Percentiles rank a stretch among this genome's conserved stretches.
Conservation (phyloP, 257 asterid genomes). For the Cruciata laevipes region DNA sequence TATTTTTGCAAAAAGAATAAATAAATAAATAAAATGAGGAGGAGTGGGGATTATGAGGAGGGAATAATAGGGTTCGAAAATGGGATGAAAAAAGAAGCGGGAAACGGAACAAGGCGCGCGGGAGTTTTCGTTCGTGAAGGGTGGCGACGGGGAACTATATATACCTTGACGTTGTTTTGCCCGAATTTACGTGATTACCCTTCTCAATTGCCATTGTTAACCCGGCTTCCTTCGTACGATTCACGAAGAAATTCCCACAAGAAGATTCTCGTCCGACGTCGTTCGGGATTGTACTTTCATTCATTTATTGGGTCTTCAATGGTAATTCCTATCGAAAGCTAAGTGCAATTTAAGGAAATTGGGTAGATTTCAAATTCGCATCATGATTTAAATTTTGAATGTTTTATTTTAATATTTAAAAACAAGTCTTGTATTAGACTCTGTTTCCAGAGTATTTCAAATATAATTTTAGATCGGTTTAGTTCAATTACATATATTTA, state of each 20-base stretch:
- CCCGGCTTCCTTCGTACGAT: neutral
- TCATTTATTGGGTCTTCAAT: too few relatives aligned
- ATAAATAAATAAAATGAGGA: neutral
- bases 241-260: neutral
- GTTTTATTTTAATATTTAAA: too few relatives aligned
- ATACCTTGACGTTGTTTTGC: neutral
- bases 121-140: neutral
- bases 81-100: slow-evolving; percentile 38
- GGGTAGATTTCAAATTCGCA: too few relatives aligned
- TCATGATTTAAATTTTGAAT: too few relatives aligned
- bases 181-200: neutral
- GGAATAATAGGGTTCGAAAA: slow-evolving; percentile 6
- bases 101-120: slow-evolving; percentile 11
- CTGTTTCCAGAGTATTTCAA: too few relatives aligned
- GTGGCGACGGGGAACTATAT: neutral
- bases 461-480: too few relatives aligned
- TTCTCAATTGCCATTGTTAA: neutral
- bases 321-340: too few relatives aligned
- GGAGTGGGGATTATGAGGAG: neutral
- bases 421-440: too few relatives aligned
- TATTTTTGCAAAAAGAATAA: too few relatives aligned
- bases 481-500: too few relatives aligned
- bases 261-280: slow-evolving; percentile 2
- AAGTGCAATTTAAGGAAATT: too few relatives aligned
- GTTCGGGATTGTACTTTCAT: neutral